Base-by-base conservation (phyloP, 345 rosid species). In the Murraya koenigii region DNA sequence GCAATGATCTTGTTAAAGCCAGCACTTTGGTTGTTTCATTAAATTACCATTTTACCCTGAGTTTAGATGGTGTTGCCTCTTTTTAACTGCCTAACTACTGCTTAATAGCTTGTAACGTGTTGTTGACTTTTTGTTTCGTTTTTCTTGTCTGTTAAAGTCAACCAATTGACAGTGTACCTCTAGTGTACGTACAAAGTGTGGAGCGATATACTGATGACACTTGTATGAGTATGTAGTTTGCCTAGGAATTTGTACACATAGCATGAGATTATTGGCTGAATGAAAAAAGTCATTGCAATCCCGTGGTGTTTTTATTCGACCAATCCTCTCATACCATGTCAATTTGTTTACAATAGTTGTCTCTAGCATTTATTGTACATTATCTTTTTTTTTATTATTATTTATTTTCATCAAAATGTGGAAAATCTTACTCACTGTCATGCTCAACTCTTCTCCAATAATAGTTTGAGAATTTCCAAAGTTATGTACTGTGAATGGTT, bases 41-140 rank as follows among this genome's bases (percentile, higher is more conserved):
- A 39, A 56, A 25, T 55, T 71, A 71, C 75, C 63, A n/a, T 35
- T 11, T 71, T 71, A 55, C 75, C 63, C 75, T n/a, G 47, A 55
- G 30, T 71, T 55, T 4, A 6, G 9, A 20, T 11, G 11, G n/a
- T 20, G 61, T 20, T 71, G 62, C 63, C 56, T 22, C 63, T 39
- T 65, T 65, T 28, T 19, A n/a, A 38, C 28, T n/a, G 2, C 10
- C 41, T 38, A 15, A 15, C 71, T 15, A n/a, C 26, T 23, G 30
- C 23, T 38, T n/a, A 4, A 8, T n/a, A 20, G 11, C 19, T 22
- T 38, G 2, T 14, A 2, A 44, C 49, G 49, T 44, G 17, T 11
- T 61, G 35, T 32, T 23, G 33, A 22, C 13, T 2, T 23, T 67
- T 39, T 28, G 14, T 14, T 25, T 20, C 4, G 2, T 66, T 30